Conservation (phyloP, 2,329 filamentous ascomycete species). For the Huntiella savannae region DNA sequence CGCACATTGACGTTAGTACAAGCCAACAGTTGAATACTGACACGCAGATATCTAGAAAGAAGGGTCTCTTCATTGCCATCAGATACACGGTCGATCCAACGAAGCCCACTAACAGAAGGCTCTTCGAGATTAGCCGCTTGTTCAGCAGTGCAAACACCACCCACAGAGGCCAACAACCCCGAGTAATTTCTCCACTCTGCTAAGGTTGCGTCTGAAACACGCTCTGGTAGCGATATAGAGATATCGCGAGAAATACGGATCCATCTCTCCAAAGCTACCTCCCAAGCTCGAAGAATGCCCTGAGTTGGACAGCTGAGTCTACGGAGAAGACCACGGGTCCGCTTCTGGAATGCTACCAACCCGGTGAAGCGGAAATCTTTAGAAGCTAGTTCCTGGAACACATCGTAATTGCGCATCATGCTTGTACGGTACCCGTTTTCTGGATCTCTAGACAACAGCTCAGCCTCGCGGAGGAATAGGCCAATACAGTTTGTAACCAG, state of each 20-base stretch:
- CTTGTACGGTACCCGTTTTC: constrained; percentile 19
- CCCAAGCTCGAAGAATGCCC: constrained; percentile 52
- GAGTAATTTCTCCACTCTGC: constrained; percentile 52
- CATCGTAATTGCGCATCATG: constrained; percentile 38
- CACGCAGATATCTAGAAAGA: constrained; percentile 38
- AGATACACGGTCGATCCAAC: constrained; percentile 44
- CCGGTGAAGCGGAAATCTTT: constrained; percentile 47
- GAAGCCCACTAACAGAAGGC: constrained; percentile 32
- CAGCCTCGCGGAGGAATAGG: constrained; percentile 41
- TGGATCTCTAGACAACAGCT: constrained; percentile 30
- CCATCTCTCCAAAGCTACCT: constrained; percentile 46
- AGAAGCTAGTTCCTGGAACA: constrained; percentile 43
- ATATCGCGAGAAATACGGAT: constrained; percentile 44
- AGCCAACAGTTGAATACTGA: constrained; percentile 46
- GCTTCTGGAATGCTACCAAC: constrained; percentile 50
- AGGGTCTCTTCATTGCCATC: constrained; percentile 42
- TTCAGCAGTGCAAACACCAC: constrained; percentile 44
- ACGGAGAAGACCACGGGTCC: constrained; percentile 38
- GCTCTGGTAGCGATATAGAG: constrained; percentile 30
- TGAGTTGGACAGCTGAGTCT: constrained; percentile 41
- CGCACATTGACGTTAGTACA: constrained; percentile 45
- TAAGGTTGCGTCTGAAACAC: constrained; percentile 34
- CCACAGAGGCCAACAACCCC: constrained; percentile 47
- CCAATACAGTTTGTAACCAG: constrained; percentile 42
- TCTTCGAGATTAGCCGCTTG: constrained; percentile 39